Evolutionary conservation across 441 rosid species (phyloP).

Genomic region (Gossypium davidsonii): DNA sequence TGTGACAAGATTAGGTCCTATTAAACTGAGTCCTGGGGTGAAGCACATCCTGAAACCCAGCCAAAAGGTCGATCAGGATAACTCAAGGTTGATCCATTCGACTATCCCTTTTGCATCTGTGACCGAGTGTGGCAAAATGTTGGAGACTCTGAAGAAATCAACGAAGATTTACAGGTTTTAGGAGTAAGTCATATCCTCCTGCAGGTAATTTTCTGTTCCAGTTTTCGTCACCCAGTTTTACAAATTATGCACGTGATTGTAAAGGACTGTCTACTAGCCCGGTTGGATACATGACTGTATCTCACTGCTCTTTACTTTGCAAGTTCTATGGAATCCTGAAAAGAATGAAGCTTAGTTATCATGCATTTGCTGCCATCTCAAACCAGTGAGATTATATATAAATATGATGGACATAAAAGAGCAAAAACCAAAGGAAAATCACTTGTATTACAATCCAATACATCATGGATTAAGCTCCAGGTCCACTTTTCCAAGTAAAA

Average conservation of each 20-base stretch:
- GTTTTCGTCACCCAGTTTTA: not conserved
- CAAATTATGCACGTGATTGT: not conserved
- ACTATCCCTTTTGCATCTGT: constrained; percentile 24
- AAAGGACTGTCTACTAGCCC: not conserved
- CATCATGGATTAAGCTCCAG: not conserved
- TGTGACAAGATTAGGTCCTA: constrained; percentile 22
- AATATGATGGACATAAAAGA: not conserved
- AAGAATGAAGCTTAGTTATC: not conserved
- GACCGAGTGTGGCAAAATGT: constrained; percentile 14
- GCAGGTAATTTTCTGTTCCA: not conserved
- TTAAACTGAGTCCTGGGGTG: constrained; percentile 39
- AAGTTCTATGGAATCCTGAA: not conserved
- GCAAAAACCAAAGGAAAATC: not conserved
- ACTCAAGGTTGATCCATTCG: constrained; percentile 32
- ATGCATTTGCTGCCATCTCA: constrained; percentile 2
- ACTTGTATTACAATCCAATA: not conserved
- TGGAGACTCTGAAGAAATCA: constrained; percentile 28
- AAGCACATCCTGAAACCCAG: constrained; percentile 37
- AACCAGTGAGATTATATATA: not conserved
- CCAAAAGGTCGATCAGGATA: constrained; percentile 18
- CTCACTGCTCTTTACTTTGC: not conserved
- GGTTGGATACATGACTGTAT: not conserved
- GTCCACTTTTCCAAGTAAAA: not conserved
- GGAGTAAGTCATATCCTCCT: not conserved
- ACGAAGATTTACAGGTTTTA: constrained; percentile 30